These are phyloP conservation scores for Psophocarpus tetragonolobus DNA, from an alignment of 306 rosid genomes.

Conservation along the genomic window DNA sequence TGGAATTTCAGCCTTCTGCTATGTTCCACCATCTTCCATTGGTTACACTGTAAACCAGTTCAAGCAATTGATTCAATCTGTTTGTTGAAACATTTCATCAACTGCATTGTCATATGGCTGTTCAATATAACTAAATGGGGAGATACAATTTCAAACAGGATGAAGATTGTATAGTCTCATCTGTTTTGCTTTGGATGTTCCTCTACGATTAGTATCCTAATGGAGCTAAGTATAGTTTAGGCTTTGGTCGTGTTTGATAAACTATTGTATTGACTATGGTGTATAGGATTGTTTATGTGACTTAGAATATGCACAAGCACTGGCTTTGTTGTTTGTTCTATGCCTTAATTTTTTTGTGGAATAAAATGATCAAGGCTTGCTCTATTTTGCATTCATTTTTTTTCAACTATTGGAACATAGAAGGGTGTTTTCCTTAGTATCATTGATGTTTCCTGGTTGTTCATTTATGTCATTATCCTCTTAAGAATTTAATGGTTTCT, in stretches of 20 bases:
- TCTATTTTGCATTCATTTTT: conserved; percentile 12
- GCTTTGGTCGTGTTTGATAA: not conserved
- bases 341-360: conserved; percentile 9
- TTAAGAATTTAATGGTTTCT: not conserved
- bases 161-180: not conserved
- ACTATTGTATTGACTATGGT: not conserved
- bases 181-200: not conserved
- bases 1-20: too few relatives aligned
- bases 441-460: conserved; percentile 9
- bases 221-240: not conserved
- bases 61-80: not conserved
- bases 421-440: not conserved
- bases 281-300: conserved; percentile 2
- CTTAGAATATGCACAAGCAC: not conserved
- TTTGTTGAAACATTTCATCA: not conserved
- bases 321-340: conserved; percentile 21
- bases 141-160: not conserved
- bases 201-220: not conserved
- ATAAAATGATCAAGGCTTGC: conserved; percentile 3
- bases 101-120: not conserved
- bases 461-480: conserved; percentile 11
- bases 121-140: not conserved
- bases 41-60: too few relatives aligned
- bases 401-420: not conserved
- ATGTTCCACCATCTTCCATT: too few relatives aligned